Percentiles rank a stretch among this genome's conserved stretches.
These are phyloP conservation scores for Candida hungchunana DNA, from an alignment of 805 yeast species.

Conservation along the genomic window DNA sequence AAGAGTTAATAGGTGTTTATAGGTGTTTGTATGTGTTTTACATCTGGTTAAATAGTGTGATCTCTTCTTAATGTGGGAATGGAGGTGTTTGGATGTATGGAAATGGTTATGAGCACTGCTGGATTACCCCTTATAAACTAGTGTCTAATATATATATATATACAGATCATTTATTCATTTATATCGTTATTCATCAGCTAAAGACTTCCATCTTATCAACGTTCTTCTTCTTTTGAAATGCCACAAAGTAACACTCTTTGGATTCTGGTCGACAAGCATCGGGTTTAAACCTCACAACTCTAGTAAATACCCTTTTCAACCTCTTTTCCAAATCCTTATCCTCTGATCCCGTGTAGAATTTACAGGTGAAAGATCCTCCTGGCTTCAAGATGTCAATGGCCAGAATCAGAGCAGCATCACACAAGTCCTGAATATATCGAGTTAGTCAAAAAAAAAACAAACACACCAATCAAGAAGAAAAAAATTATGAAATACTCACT, in stretches of 20 bases:
- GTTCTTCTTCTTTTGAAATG: conserved; percentile 42
- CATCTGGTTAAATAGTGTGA: too few relatives aligned
- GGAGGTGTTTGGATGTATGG: too few relatives aligned
- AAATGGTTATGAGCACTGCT: too few relatives aligned
- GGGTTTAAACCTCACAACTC: conserved; percentile 74
- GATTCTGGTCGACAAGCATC: conserved; percentile 75
- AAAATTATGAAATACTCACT: conserved; percentile 33
- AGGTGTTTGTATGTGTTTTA: too few relatives aligned
- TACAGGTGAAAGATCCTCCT: conserved; percentile 75
- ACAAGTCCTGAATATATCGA: conserved; percentile 59
- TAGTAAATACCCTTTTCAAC: conserved; percentile 52
- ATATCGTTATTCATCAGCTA: conserved; percentile 18
- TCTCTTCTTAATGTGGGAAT: too few relatives aligned
- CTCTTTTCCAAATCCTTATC: conserved; percentile 60
- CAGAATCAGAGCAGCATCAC: conserved; percentile 84
- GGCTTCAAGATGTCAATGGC: conserved; percentile 66
- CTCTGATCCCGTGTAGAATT: conserved; percentile 80
- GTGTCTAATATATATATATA: too few relatives aligned
- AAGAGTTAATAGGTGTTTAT: too few relatives aligned
- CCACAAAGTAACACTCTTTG: conserved; percentile 78
- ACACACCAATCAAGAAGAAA: too few relatives aligned
- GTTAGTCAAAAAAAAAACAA: too few relatives aligned
- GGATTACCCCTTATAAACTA: too few relatives aligned
- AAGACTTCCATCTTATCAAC: conserved; percentile 45
- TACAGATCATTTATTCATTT: too few relatives aligned